These are phyloP conservation scores for Phytophthora cryptogea DNA, from an alignment of 352 stramenopile species.

Conservation along the genomic window DNA sequence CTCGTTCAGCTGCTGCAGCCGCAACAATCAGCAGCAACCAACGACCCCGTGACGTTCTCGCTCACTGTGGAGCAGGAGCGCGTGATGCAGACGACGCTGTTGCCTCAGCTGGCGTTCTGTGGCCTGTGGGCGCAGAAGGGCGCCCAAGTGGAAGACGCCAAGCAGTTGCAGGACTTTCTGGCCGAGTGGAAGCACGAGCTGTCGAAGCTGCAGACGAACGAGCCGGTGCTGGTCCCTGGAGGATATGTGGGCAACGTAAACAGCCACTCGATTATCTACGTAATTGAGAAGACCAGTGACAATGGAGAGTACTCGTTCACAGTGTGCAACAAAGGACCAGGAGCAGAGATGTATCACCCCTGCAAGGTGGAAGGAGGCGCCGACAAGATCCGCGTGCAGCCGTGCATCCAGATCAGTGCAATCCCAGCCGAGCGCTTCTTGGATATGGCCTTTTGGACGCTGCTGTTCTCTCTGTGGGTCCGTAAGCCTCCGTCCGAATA, in stretches of 20 bases:
- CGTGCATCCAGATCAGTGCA: constrained; percentile 65
- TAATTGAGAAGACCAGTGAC: constrained; percentile 74
- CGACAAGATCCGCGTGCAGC: constrained; percentile 80
- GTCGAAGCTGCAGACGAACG: constrained; percentile 35
- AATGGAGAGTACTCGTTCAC: constrained; percentile 70
- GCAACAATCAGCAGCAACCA: constrained; percentile 7
- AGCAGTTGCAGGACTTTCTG: constrained; percentile 70
- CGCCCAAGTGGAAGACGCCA: constrained; percentile 60
- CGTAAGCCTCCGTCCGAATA: constrained; percentile 86
- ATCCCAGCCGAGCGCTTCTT: constrained; percentile 70
- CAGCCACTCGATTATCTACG: constrained; percentile 83
- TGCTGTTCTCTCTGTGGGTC: constrained; percentile 87
- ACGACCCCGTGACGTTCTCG: constrained; percentile 52
- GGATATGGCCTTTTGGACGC: constrained; percentile 86
- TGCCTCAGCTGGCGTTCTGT: constrained; percentile 62
- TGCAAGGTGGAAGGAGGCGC: constrained; percentile 20
- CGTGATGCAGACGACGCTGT: constrained; percentile 50
- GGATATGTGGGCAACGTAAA: constrained; percentile 77
- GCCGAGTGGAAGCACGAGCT: constrained; percentile 73
- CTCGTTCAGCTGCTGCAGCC: constrained; percentile 48
- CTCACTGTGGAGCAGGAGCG: constrained; percentile 53
- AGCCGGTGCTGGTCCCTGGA: constrained; percentile 69
- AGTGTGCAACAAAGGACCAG: constrained; percentile 89
- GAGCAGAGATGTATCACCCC: constrained; percentile 85
- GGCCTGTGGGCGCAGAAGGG: constrained; percentile 60